Conservation (phyloP, 2,329 filamentous ascomycete genomes). For the Trichoderma pleuroti region DNA sequence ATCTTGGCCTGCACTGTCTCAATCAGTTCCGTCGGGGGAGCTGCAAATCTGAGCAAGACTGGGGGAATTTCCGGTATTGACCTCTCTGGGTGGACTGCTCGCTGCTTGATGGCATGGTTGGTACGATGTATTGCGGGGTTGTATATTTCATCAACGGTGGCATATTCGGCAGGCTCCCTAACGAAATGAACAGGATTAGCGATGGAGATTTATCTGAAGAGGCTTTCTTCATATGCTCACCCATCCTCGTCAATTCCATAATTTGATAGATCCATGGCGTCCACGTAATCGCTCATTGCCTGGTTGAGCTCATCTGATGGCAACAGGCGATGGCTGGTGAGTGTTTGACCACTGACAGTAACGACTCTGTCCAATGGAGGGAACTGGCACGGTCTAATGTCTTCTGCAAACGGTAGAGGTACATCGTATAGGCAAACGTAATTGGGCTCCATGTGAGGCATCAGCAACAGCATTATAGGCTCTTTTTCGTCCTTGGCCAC, state of each 20-base stretch:
- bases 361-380: slow-evolving; percentile 83
- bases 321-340: slow-evolving; percentile 80
- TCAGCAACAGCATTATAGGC: slow-evolving; percentile 72
- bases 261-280: slow-evolving; percentile 81
- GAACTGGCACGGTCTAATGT: slow-evolving; percentile 85
- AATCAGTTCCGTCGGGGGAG: slow-evolving; percentile 65
- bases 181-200: background rate
- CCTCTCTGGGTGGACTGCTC: slow-evolving; percentile 70
- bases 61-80: slow-evolving; percentile 60
- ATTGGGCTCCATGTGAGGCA: slow-evolving; percentile 72
- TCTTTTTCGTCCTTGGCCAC: slow-evolving; percentile 80
- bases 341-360: slow-evolving; percentile 76
- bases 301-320: slow-evolving; percentile 69
- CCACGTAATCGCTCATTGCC: slow-evolving; percentile 88
- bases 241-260: slow-evolving; percentile 72
- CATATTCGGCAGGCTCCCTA: slow-evolving; percentile 61
- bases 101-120: slow-evolving; percentile 77
- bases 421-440: slow-evolving; percentile 86
- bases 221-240: slow-evolving; percentile 39
- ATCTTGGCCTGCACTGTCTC: slow-evolving; percentile 55
- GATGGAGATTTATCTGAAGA: background rate
- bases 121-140: slow-evolving; percentile 85
- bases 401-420: slow-evolving; percentile 88
- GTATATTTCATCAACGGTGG: slow-evolving; percentile 75
- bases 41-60: slow-evolving; percentile 67